These are phyloP conservation scores for Rhodotorula glutinis DNA, from an alignment of 1,284 basidiomycete species.

Conservation along the genomic window DNA sequence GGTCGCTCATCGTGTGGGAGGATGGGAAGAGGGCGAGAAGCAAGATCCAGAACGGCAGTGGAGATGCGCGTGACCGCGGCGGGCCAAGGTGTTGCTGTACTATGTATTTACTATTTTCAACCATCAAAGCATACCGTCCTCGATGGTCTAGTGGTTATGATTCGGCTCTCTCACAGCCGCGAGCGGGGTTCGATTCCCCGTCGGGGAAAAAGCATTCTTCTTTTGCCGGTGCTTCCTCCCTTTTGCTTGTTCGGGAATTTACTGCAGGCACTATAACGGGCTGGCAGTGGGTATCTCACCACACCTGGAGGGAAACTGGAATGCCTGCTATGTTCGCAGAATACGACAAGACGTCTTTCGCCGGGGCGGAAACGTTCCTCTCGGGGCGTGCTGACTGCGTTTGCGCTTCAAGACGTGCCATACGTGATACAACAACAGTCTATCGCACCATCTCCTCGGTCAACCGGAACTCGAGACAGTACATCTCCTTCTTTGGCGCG, in stretches of 20 bases:
- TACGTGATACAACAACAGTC: too few relatives aligned
- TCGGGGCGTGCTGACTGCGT: too few relatives aligned
- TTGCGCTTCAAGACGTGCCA: too few relatives aligned
- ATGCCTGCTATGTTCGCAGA: too few relatives aligned
- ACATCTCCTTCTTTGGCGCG: constrained; percentile 98
- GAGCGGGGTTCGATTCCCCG: constrained; percentile 23
- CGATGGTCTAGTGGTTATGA: constrained; percentile 24
- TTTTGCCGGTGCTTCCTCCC: not conserved
- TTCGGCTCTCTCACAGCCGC: constrained; percentile 23
- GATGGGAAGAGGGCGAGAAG: too few relatives aligned
- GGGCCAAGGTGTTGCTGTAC: not conserved
- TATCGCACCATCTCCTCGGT: not conserved
- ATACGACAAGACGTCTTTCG: too few relatives aligned
- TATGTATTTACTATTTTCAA: not conserved
- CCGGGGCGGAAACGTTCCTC: too few relatives aligned
- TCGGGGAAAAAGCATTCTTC: constrained; percentile 10
- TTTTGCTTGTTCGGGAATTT: too few relatives aligned
- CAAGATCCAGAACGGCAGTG: not conserved
- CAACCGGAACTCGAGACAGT: constrained; percentile 78
- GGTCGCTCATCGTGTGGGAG: constrained; percentile 1
- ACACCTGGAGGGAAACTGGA: too few relatives aligned
- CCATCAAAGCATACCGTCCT: not conserved
- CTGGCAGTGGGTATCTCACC: too few relatives aligned
- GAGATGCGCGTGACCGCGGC: not conserved
- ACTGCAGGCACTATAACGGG: too few relatives aligned